Evolutionary conservation across 345 rosid species (phyloP).

Genomic region (Microcos paniculata): DNA sequence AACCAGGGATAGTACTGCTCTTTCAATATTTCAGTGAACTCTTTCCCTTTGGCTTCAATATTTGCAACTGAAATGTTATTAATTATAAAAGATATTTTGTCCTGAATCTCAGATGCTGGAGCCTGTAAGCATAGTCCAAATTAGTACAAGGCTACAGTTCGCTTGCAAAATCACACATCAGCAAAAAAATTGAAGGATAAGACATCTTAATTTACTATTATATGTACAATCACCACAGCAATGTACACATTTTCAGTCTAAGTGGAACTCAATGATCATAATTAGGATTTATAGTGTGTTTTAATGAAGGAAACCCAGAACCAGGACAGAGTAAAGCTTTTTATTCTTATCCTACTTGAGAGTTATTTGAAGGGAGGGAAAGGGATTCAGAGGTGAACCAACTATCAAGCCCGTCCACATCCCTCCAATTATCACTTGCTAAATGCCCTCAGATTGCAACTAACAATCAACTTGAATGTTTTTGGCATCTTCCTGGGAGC

Average conservation of each 20-base stretch:
- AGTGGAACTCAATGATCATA: neutral
- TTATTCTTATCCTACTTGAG: neutral
- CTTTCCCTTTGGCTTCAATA: conserved; percentile 81
- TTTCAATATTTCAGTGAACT: conserved; percentile 73
- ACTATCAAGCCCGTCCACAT: neutral
- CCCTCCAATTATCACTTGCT: neutral
- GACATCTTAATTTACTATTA: no score
- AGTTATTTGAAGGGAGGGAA: neutral
- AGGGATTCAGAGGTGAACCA: neutral
- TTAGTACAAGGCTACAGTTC: neutral
- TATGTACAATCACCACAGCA: neutral
- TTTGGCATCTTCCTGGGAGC: neutral
- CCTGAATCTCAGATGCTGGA: conserved; percentile 80
- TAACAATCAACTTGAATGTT: neutral
- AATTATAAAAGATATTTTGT: conserved; percentile 86
- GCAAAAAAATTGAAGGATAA: neutral
- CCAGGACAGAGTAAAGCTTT: neutral
- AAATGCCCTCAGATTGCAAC: neutral
- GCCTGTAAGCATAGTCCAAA: conserved; percentile 45
- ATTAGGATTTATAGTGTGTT: neutral
- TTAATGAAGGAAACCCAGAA: neutral
- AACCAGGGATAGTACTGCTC: conserved; percentile 94
- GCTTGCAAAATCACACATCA: neutral
- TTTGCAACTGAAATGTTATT: conserved; percentile 82
- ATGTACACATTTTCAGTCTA: neutral